Base-by-base conservation (phyloP, 306 rosid genomes). In the Castanea sativa region DNA sequence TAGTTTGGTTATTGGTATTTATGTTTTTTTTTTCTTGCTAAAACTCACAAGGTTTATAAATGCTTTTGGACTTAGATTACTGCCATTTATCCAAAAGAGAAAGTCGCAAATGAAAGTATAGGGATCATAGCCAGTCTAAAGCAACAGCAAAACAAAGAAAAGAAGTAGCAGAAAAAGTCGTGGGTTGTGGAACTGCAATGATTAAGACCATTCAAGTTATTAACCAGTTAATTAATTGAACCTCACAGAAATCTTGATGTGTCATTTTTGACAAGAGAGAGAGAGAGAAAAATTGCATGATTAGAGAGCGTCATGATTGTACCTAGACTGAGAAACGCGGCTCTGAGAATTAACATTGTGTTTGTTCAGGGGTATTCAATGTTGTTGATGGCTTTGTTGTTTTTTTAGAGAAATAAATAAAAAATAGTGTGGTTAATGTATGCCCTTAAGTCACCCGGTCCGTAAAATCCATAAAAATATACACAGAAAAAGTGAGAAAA, bases 301-400 rank as follows among this genome's bases (percentile, higher is more conserved):
- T 88, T 87, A 86, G 87, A 77, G 86, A 58, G 81, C 81, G 82
- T 88, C 86, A 90, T 88, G 83, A 91, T 91, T 86, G 94, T 90
- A 90, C 91, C 76, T 19, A 1, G 45, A 82, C 95, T 90, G 92
- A 79, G 83, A 85, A 90, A 83, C 89, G 91, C 98, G 87, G 97
- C 91, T 87, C 88, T 69, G 49, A 84, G 72, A 71, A 80, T 71
- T 75, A 78, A 78, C 81, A 73, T 51, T 59, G 73, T 67, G 73
- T 71, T 76, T 23, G 29, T 71, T 63, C 69, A 23, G 55, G 68
- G 30, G 21, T 76, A 81, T 82, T 81, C 56, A 55, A 73, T 60
- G 79, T n/a, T 81, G 32, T 55, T 57, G 49, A 72, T 25, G 74
- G 77, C 57, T 82, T 79, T 67, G 73, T 9, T 69, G 86, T 73